phyloP scores from a whole-genome alignment of 805 yeast genomes.

The Kurtzmaniella cleridarum region DNA sequence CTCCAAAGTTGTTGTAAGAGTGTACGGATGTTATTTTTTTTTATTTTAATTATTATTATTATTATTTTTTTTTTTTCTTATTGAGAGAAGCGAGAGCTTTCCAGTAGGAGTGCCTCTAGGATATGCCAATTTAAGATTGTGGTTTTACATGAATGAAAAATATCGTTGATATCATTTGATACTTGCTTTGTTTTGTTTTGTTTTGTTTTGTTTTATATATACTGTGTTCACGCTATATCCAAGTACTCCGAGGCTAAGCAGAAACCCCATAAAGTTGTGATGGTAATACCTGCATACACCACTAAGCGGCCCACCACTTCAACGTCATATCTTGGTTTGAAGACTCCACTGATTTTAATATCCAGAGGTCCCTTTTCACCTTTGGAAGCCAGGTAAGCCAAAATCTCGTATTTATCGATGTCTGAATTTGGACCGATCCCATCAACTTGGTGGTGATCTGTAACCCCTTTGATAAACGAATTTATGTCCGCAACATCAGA shows the following conservation, averaged over 20 bases:
- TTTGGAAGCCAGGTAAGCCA: slow-evolving; percentile 13
- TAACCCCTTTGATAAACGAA: slow-evolving; percentile 19
- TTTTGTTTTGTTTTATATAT: not conserved
- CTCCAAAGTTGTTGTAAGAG: too few relatives aligned
- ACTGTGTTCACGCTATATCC: slow-evolving; percentile 5
- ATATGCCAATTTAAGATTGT: too few relatives aligned
- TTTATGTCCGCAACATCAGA: slow-evolving; percentile 23
- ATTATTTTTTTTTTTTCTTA: too few relatives aligned
- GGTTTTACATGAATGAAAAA: not conserved
- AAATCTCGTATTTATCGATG: slow-evolving; percentile 36
- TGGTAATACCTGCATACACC: slow-evolving; percentile 78
- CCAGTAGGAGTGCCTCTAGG: too few relatives aligned
- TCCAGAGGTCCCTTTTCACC: not conserved
- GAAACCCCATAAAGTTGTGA: slow-evolving; percentile 45
- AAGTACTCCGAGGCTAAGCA: slow-evolving; percentile 16
- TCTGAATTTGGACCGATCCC: slow-evolving; percentile 34
- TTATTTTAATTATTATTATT: too few relatives aligned
- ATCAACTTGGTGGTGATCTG: slow-evolving; percentile 20
- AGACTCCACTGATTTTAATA: slow-evolving; percentile 37
- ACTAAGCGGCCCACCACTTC: slow-evolving; percentile 72
- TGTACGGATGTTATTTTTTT: too few relatives aligned
- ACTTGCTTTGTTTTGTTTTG: not conserved
- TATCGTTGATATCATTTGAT: not conserved
- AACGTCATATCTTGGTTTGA: slow-evolving; percentile 60
- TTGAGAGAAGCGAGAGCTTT: too few relatives aligned